Base-by-base conservation (phyloP, 495 filamentous ascomycete species). In the Penicillium canariense region DNA sequence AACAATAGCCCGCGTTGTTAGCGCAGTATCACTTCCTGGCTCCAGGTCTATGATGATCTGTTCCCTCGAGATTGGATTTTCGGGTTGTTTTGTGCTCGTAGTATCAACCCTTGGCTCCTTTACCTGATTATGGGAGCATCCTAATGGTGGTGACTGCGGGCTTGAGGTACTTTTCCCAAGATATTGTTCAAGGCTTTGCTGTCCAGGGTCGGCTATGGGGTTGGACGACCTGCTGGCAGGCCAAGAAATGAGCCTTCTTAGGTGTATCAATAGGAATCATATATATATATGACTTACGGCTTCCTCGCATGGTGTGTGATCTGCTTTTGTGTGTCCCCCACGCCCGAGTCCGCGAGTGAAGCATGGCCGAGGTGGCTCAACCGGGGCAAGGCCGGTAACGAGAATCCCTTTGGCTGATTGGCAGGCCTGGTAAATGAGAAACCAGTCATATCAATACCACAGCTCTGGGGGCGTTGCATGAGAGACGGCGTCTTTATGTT, bases 391-490 rank as follows among this genome's bases (percentile, higher is more conserved):
- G 43, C 25, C 27, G 56, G 61, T 15, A 72, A 59, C 0, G 65
- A 61, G 26, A 70, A 69, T 1, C 42, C 44, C 20, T 65, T 68
- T 15, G 47, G 60, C 45, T 59, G 52, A 15, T 50, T 61, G n/a
- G 50, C 48, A 15, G 71, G 71, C 42, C 63, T 74, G 20, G 63
- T 50, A 47, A 74, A 76, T 4, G 61, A 70, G 42, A 76, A 76
- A 1, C 52, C 56, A 12, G 59, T n/a, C n/a, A 62, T 31, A 48
- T 76, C 70, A n/a, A 71, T 60, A 0, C 55, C 62, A 11, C 65
- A 68, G 22, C 60, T 70, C 15, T 57, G 44, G 5, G 66, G 71
- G 7, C 68, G 71, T 42, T 71, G 56, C 55, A 72, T 63, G 34
- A 71, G 56, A 11, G 67, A 27, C 6, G 70, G 59, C 12, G 44